Percentiles rank a stretch among this genome's conserved stretches.
Conservation (phyloP, 2,329 filamentous ascomycete species). For the Scedosporium apiospermum region DNA sequence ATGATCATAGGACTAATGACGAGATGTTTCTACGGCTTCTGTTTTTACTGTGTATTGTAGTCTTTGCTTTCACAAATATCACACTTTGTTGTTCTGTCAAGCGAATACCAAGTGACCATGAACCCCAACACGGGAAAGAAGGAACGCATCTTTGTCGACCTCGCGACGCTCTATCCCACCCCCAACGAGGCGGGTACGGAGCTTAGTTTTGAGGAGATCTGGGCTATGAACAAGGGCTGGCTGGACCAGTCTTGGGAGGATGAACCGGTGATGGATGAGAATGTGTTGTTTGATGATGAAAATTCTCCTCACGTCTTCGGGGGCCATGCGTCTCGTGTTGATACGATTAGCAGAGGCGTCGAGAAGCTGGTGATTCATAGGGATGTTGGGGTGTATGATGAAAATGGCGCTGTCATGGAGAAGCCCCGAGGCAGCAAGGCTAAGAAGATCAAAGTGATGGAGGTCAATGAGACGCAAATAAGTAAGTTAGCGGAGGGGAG, state of each 20-base stretch:
- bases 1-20: constrained; percentile 94
- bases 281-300: constrained; percentile 3
- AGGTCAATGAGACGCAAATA: constrained; percentile 86
- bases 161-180: constrained; percentile 77
- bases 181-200: constrained; percentile 62
- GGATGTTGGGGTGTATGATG: constrained; percentile 36
- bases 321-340: constrained; percentile 9
- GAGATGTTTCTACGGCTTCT: constrained; percentile 27
- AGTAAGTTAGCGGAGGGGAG: constrained; percentile 44
- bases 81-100: constrained; percentile 60
- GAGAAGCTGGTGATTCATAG: constrained; percentile 17
- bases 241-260: constrained; percentile 48
- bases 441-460: constrained; percentile 71
- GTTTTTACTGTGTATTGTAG: constrained; percentile 36
- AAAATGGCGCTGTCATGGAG: constrained; percentile 46
- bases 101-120: constrained; percentile 66
- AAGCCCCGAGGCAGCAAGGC: constrained; percentile 35
- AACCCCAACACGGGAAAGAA: constrained; percentile 75
- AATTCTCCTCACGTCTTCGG: constrained; percentile 1
- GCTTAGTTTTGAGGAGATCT: constrained; percentile 84
- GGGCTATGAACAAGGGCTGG: constrained; percentile 67
- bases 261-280: constrained; percentile 21
- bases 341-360: constrained; percentile 18
- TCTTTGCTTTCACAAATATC: constrained; percentile 50
- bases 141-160: constrained; percentile 80